Evolutionary conservation across 306 rosid genomes (phyloP), one percentile per base, ranked within the genome.

Genomic region (Dryas octopetala): DNA sequence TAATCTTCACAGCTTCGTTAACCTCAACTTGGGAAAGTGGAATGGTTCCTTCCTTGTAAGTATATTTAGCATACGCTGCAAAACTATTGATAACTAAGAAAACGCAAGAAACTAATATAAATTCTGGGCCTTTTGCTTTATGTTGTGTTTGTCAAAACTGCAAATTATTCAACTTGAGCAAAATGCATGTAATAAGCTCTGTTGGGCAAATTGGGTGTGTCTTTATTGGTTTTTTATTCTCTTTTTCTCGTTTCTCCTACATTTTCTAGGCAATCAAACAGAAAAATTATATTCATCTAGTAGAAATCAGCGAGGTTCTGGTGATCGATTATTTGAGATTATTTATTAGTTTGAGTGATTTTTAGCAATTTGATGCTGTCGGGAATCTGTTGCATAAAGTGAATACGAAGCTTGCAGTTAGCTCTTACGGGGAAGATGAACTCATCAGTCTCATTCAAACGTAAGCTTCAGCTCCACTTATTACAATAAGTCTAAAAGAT

Each of bases 381-480:
- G 97, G 98, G 80, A 92, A 87, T 43, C 60, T 95, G 72, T 73
- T 91, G 89, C 97, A 95, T 78, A 82, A 77, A 83, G 64, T 95
- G 57, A 81, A 54, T 74, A 95, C 97, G 49, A 95, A 88, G 90
- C 97, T 95, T 78, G 82, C 97, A 1, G 97, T 67, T 17, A 90
- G 92, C 86, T 87, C 99, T 70, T 95, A 95, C 74, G 99, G 99
- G 5, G 99, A 95, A 72, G 92, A 85, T 84, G 93, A 95, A 79
- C 97, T 95, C 81, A 80, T 89, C 77, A 95, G 97, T 80, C 96
- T 95, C 80, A 90, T 92, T 83, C 99, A 95, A 85, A 87, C 97
- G 99, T 95, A 88, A 79, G 85, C 50, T 62, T 71, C 71, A 41
- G 16, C 40, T 28, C 19, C 50, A 64, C 52, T 57, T 45, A 53